Evolutionary conservation across 2,329 filamentous ascomycete genomes (phyloP), one percentile per base, ranked within the genome.

Genomic region (Talaromyces funiculosus): DNA sequence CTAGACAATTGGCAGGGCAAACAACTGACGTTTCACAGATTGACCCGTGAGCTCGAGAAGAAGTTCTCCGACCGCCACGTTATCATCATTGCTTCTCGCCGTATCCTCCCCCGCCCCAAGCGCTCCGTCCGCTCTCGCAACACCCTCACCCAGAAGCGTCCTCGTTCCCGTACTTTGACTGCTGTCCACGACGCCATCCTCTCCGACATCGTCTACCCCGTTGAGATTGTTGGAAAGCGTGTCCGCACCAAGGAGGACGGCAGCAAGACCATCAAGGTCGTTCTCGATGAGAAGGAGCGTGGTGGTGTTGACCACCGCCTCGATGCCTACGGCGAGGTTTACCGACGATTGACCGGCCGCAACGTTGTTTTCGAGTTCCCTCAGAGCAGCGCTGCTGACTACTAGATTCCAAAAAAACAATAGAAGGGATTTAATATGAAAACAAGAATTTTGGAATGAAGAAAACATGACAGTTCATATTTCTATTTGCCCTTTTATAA

Each of bases 51-150:
- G 87, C 92, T 99, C 78, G 94, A 99, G 90, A 99, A 99, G 92
- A 99, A 99, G 86, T 99, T 99, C 91, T 97, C 94, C 69, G 94
- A 99, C 87, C 94, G 94, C 82, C 94, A 99, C 82, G 94, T 99
- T 80, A 86, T 99, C 80, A 92, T 99, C 87, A 89, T 99, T 74
- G 94, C 94, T 73, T 95, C 93, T 77, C 94, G 94, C 86, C 94
- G 94, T 82, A 99, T 99, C 76, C 87, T 99, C 66, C 93, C 94
- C 80, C 92, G 92, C 81, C 94, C 94, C 80, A 97, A 97, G 90
- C 92, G 93, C 80, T 96, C 92, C 80, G 91, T 88, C 85, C 92
- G 92, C 84, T 91, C 89, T 71, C 93, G 94, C 86, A 92, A 92
- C 84, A 90, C 85, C 78, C 92, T 94, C 83, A 97, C 87, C 77